phyloP scores from a whole-genome alignment of 2,329 filamentous ascomycete species.

The Penicillium sp. region DNA sequence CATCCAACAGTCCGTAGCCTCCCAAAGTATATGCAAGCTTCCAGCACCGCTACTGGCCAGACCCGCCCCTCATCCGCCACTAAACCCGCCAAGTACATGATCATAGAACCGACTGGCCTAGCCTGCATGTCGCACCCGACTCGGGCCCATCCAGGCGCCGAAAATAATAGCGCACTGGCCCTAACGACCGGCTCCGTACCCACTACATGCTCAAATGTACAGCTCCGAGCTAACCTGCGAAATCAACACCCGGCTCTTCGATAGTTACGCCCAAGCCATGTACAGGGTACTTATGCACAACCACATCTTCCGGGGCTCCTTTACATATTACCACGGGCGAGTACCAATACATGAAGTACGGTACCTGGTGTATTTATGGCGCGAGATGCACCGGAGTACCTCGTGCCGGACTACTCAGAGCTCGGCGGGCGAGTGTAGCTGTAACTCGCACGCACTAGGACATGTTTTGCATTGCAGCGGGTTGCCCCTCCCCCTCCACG shows the following conservation, averaged over 20 bases:
- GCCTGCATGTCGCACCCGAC: conserved; percentile 20
- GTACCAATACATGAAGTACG: background rate
- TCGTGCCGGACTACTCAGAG: conserved; percentile 1
- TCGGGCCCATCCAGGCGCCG: conserved; percentile 10
- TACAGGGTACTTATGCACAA: background rate
- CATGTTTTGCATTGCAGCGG: conserved; percentile 14
- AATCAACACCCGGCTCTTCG: background rate
- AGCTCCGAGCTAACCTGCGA: background rate
- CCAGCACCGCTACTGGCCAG: background rate
- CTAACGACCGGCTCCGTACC: background rate
- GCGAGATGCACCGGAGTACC: conserved; percentile 5
- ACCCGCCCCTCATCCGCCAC: conserved; percentile 1
- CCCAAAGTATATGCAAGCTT: background rate
- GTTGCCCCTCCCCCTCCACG: conserved; percentile 8
- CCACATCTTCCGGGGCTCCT: background rate
- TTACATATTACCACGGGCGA: background rate
- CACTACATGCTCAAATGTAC: background rate
- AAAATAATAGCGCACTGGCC: conserved; percentile 4
- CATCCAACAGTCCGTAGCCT: background rate
- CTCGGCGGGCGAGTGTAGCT: background rate
- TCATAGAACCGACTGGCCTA: conserved; percentile 18
- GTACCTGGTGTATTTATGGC: background rate
- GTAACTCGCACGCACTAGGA: conserved; percentile 2
- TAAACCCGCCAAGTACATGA: conserved; percentile 10
- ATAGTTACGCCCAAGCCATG: background rate